Conservation (phyloP, 192 early-diverging fungal genomes). For the Powellomyces hirtus region DNA sequence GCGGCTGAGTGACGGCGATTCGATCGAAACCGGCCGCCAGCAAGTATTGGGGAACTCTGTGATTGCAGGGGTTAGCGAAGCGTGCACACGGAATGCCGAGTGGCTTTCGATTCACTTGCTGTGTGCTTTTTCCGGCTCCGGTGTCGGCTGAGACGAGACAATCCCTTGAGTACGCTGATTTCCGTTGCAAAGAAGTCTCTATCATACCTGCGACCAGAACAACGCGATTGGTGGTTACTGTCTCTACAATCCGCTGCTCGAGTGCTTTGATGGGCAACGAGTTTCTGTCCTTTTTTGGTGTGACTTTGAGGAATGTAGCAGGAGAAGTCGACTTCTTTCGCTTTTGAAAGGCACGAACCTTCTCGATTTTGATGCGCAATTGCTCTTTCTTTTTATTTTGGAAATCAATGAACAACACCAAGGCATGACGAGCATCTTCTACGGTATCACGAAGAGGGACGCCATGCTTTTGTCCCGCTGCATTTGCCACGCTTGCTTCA, state of each 20-base stretch:
- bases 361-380: conserved; percentile 45
- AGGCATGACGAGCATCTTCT: conserved; percentile 30
- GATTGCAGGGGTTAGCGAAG: neutral
- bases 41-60: conserved; percentile 77
- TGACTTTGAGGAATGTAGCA: no score
- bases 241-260: conserved; percentile 56
- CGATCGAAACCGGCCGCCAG: conserved; percentile 43
- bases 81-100: neutral
- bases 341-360: conserved; percentile 13
- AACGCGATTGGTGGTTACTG: conserved; percentile 55
- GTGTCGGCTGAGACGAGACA: conserved; percentile 32
- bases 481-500: neutral
- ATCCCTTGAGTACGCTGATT: neutral
- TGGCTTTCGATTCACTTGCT: conserved; percentile 22
- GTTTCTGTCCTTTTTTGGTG: conserved; percentile 53
- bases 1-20: conserved; percentile 86
- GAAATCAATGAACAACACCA: conserved; percentile 55
- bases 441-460: neutral
- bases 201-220: conserved; percentile 61
- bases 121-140: conserved; percentile 60
- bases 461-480: neutral
- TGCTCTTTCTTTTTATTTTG: conserved; percentile 37
- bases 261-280: conserved; percentile 64
- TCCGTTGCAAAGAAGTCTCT: neutral
- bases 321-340: neutral